Percentiles rank a stretch among this genome's conserved stretches.
phyloP scores from a whole-genome alignment of 2,329 filamentous ascomycete genomes.

The Emmonsiellopsis sp. region DNA sequence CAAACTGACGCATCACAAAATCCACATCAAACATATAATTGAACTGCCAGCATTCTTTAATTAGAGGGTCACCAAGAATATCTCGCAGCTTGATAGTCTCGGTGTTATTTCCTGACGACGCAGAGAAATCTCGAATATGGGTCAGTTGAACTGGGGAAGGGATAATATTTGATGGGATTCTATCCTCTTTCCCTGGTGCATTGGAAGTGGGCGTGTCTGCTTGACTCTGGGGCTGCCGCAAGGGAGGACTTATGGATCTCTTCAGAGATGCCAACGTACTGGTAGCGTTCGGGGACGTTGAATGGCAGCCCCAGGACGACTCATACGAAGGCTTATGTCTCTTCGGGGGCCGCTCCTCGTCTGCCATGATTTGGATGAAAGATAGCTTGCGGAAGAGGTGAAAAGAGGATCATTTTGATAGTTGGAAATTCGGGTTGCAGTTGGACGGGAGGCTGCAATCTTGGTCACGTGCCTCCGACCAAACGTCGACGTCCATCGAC shows the following conservation, averaged over 20 bases:
- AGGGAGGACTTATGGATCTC: conserved; percentile 23
- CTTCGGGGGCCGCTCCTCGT: conserved; percentile 7
- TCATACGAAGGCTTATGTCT: conserved; percentile 9
- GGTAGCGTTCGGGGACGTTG: neutral
- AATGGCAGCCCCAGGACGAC: neutral
- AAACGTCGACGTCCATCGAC: too few relatives aligned
- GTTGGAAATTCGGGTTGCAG: too few relatives aligned
- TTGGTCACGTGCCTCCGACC: too few relatives aligned
- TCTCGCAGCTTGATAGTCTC: conserved; percentile 59
- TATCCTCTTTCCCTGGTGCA: neutral
- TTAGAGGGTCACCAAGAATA: conserved; percentile 64
- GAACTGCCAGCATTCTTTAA: conserved; percentile 53
- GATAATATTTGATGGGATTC: conserved; percentile 19
- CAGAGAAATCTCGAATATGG: conserved; percentile 54
- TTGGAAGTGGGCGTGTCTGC: neutral
- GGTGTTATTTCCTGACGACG: conserved; percentile 46
- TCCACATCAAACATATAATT: conserved; percentile 50
- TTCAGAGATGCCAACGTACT: conserved; percentile 19
- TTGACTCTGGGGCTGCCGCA: neutral
- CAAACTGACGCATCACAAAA: conserved; percentile 52
- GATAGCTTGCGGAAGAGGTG: neutral
- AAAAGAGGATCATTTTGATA: neutral
- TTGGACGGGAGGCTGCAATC: too few relatives aligned
- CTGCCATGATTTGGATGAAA: neutral
- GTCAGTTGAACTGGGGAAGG: conserved; percentile 65